These are phyloP conservation scores for Meripilus lineatus DNA, from an alignment of 1,284 basidiomycete species.

Conservation along the genomic window DNA sequence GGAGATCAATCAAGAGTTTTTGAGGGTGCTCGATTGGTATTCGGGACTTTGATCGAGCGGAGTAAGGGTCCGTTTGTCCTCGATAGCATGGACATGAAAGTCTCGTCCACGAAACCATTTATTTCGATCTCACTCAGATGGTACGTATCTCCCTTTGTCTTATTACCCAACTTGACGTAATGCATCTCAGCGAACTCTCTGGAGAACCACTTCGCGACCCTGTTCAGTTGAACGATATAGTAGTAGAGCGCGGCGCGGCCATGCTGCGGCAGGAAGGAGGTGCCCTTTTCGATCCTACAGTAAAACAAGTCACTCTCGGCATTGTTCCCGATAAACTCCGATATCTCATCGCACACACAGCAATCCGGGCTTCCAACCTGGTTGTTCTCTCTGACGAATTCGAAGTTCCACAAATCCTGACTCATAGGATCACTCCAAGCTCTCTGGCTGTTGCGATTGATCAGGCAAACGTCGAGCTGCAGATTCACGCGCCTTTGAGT, in stretches of 20 bases:
- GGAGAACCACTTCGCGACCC: neutral
- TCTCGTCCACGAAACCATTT: neutral
- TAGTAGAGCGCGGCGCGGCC: neutral
- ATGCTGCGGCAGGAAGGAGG: neutral
- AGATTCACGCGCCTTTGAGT: conserved; percentile 9
- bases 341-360: too few species aligned
- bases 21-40: conserved; percentile 8
- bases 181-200: neutral
- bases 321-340: too few species aligned
- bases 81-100: neutral
- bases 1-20: conserved; percentile 2
- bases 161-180: neutral
- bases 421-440: neutral
- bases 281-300: neutral
- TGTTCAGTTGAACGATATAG: neutral
- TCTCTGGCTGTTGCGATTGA: conserved; percentile 2
- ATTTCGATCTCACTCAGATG: neutral
- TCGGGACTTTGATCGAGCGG: conserved; percentile 9
- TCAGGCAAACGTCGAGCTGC: conserved; percentile 10
- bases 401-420: neutral
- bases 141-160: neutral
- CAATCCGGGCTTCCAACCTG: too few species aligned
- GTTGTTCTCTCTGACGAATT: too few species aligned
- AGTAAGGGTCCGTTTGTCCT: conserved; percentile 6
- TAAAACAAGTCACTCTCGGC: too few species aligned